phyloP scores from a whole-genome alignment of 2,329 filamentous ascomycete genomes.

The Cladophialophora immunda region DNA sequence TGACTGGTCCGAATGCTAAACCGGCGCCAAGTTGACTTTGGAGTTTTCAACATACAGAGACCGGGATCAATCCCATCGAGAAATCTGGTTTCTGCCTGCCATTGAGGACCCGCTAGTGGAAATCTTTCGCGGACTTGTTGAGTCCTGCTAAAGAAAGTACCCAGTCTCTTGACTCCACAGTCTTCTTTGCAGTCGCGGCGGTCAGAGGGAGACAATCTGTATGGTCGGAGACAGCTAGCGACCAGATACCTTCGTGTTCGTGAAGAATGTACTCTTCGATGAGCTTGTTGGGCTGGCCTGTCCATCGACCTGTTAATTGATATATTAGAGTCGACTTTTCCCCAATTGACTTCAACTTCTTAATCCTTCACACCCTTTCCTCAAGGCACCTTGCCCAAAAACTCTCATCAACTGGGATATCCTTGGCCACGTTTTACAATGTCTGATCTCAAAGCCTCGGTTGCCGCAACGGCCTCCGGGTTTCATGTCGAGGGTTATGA shows the following conservation, averaged over 20 bases:
- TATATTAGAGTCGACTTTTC: constrained; percentile 8
- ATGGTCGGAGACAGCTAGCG: constrained; percentile 1
- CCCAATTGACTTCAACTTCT: background rate
- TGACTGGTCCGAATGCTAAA: constrained; percentile 31
- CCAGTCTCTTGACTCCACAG: background rate
- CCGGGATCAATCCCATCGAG: background rate
- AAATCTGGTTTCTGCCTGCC: constrained; percentile 7
- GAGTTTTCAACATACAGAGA: constrained; percentile 9
- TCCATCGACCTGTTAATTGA: background rate
- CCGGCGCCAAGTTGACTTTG: constrained; percentile 24
- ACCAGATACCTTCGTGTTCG: background rate
- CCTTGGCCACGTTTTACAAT: constrained; percentile 54
- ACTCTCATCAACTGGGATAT: constrained; percentile 5
- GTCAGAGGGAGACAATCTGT: background rate
- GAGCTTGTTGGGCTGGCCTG: background rate
- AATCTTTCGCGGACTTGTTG: background rate
- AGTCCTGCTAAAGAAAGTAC: background rate
- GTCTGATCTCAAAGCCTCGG: constrained; percentile 74
- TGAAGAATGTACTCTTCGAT: background rate
- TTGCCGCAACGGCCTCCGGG: constrained; percentile 69
- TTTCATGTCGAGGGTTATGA: constrained; percentile 78
- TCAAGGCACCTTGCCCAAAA: background rate
- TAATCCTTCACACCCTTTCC: background rate
- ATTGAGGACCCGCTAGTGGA: constrained; percentile 13
- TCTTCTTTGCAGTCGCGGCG: background rate